A percentile compares a stretch with the other conserved stretches of the same genome.
Evolutionary conservation across 768 basidiomycete genomes (phyloP).

Genomic region (Pluteus cervinus): DNA sequence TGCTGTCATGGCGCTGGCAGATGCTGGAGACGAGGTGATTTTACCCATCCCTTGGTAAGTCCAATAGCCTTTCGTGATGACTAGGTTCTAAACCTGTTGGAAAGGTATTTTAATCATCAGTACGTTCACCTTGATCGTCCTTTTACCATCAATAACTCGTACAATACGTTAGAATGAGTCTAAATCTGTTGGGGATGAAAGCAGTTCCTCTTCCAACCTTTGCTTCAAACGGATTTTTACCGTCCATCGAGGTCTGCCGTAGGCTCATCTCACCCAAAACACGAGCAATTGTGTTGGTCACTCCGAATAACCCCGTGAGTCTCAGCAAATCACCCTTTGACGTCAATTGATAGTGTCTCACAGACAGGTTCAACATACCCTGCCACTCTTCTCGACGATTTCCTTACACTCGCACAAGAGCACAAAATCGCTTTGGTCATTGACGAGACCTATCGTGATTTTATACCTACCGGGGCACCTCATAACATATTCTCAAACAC

Average conservation of each 20-base stretch:
- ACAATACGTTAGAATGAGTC: conserved; percentile 46
- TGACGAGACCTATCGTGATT: conserved; percentile 91
- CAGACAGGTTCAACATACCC: conserved; percentile 71
- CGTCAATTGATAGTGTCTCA: background rate
- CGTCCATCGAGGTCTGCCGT: conserved; percentile 45
- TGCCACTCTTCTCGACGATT: conserved; percentile 46
- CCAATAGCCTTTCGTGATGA: background rate
- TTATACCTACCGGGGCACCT: conserved; percentile 48
- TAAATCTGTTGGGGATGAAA: conserved; percentile 57
- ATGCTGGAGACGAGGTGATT: conserved; percentile 65
- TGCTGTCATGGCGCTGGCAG: conserved; percentile 56
- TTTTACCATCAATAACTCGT: background rate
- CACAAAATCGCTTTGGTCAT: conserved; percentile 60
- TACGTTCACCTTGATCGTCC: conserved; percentile 26
- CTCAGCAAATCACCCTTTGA: background rate
- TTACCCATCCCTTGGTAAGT: conserved; percentile 65
- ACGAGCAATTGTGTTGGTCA: conserved; percentile 66
- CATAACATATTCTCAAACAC: conserved; percentile 46
- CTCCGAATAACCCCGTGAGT: conserved; percentile 71
- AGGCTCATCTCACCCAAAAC: conserved; percentile 52
- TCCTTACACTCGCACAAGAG: conserved; percentile 50
- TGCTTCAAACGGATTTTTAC: conserved; percentile 50
- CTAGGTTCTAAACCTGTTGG: background rate
- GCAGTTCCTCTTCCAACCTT: conserved; percentile 48
- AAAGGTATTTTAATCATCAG: conserved; percentile 65